Percentiles rank a stretch among this genome's conserved stretches.
phyloP scores from a whole-genome alignment of 768 basidiomycete species.

The Xerocomus potaroensis region DNA sequence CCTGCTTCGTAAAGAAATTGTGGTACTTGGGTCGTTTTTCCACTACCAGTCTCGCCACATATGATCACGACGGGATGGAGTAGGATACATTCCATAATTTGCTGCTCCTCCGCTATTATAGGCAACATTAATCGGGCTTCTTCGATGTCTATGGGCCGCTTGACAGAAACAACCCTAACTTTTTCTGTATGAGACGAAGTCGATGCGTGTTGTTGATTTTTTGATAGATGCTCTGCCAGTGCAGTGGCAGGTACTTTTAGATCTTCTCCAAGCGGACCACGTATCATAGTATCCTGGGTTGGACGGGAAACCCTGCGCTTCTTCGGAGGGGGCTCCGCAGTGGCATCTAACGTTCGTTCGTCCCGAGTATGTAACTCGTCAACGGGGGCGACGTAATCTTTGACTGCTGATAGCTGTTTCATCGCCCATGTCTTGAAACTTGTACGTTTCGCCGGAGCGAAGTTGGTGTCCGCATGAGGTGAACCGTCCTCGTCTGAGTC shows the following conservation, averaged over 20 bases:
- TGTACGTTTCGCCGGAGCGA: slow-evolving; percentile 33
- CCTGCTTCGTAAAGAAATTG: slow-evolving; percentile 98
- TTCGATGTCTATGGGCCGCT: slow-evolving; percentile 65
- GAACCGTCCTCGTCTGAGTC: slow-evolving; percentile 18
- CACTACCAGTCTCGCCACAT: slow-evolving; percentile 94
- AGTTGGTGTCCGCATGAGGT: slow-evolving; percentile 14
- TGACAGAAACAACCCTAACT: slow-evolving; percentile 49
- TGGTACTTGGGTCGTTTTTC: slow-evolving; percentile 97
- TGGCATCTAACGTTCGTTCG: slow-evolving; percentile 2
- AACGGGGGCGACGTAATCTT: slow-evolving; percentile 31
- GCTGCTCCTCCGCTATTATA: slow-evolving; percentile 89
- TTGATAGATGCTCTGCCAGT: slow-evolving; percentile 46
- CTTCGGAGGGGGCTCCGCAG: slow-evolving; percentile 32
- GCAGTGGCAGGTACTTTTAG: slow-evolving; percentile 62
- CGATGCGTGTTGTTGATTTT: not conserved
- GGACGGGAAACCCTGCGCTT: slow-evolving; percentile 42
- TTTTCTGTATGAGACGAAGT: slow-evolving; percentile 11
- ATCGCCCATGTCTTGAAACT: slow-evolving; percentile 91
- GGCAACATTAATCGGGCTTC: slow-evolving; percentile 78
- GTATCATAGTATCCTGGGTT: slow-evolving; percentile 40
- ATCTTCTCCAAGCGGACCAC: slow-evolving; percentile 79
- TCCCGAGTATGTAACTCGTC: slow-evolving; percentile 13
- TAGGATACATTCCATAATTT: slow-evolving; percentile 87
- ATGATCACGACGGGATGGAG: slow-evolving; percentile 71
- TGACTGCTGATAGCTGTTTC: slow-evolving; percentile 60